phyloP scores from a whole-genome alignment of 78 protist genomes.

The Dictyostelium firmibasis region DNA sequence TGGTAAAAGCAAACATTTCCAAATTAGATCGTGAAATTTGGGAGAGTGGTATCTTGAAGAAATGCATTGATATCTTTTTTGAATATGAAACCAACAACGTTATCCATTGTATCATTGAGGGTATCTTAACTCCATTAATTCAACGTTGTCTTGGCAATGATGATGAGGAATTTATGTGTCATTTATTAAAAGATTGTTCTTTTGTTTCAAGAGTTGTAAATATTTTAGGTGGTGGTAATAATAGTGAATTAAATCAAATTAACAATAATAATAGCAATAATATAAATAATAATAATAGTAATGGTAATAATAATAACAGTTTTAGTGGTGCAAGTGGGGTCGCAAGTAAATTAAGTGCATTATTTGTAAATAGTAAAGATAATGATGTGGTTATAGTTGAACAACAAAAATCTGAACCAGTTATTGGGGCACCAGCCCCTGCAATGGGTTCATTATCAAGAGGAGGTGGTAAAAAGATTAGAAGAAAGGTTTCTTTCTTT shows the following conservation, averaged over 20 bases:
- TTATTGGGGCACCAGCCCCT: background rate
- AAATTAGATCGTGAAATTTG: slow-evolving; percentile 48
- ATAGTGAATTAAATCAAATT: background rate
- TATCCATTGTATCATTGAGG: slow-evolving; percentile 55
- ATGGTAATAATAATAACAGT: background rate
- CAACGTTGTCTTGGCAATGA: slow-evolving; percentile 63
- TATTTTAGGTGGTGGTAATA: slow-evolving; percentile 27
- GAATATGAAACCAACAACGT: slow-evolving; percentile 64
- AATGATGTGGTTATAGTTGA: background rate
- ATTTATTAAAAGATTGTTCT: slow-evolving; percentile 58
- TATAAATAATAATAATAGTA: background rate
- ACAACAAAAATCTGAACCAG: slow-evolving; percentile 9
- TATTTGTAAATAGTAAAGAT: slow-evolving; percentile 22
- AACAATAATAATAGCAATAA: background rate
- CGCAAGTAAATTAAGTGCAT: slow-evolving; percentile 10
- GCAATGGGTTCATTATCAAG: slow-evolving; percentile 17
- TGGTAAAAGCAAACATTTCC: slow-evolving; percentile 42
- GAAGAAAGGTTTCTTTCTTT: slow-evolving; percentile 68
- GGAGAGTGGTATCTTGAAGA: slow-evolving; percentile 69
- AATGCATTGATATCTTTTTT: slow-evolving; percentile 49
- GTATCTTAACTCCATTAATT: slow-evolving; percentile 36
- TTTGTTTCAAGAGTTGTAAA: slow-evolving; percentile 47
- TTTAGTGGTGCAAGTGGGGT: background rate
- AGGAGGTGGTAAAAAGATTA: slow-evolving; percentile 24
- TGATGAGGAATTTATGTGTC: slow-evolving; percentile 79